Conservation (phyloP, 2,329 filamentous ascomycete genomes). For the Sodiomyces alkalinus region DNA sequence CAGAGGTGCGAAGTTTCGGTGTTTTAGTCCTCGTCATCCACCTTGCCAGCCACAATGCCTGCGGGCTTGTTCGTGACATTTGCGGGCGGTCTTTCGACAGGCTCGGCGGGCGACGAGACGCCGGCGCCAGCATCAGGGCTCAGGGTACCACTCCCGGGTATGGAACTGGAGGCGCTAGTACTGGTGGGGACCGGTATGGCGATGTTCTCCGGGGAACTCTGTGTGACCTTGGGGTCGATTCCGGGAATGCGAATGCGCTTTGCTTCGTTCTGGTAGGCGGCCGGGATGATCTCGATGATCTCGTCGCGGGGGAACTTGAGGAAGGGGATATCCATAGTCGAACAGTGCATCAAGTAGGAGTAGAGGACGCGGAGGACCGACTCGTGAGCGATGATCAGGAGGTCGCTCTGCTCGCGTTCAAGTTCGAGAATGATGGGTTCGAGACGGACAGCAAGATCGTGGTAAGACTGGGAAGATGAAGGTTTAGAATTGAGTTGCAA, state of each 20-base stretch:
- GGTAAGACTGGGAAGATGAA: conserved; percentile 74
- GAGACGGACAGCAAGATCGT: conserved; percentile 92
- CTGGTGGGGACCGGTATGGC: conserved; percentile 52
- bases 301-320: conserved; percentile 91
- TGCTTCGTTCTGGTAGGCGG: conserved; percentile 92
- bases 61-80: conserved; percentile 33
- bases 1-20: not conserved
- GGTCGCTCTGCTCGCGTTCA: conserved; percentile 89
- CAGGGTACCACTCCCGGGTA: conserved; percentile 16
- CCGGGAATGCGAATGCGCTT: conserved; percentile 77
- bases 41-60: conserved; percentile 35
- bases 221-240: conserved; percentile 50
- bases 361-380: conserved; percentile 95
- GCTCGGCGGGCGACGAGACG: conserved; percentile 29
- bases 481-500: conserved; percentile 4
- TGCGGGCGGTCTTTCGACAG: conserved; percentile 27
- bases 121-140: conserved; percentile 28
- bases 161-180: too few species aligned
- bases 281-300: conserved; percentile 97
- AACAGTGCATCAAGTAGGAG: conserved; percentile 96
- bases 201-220: conserved; percentile 67
- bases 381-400: conserved; percentile 97
- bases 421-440: conserved; percentile 96
- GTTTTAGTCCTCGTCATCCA: conserved; percentile 34
- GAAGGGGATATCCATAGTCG: conserved; percentile 82